phyloP scores from a whole-genome alignment of 257 asterid genomes.

The Solanum megistacrolobum region DNA sequence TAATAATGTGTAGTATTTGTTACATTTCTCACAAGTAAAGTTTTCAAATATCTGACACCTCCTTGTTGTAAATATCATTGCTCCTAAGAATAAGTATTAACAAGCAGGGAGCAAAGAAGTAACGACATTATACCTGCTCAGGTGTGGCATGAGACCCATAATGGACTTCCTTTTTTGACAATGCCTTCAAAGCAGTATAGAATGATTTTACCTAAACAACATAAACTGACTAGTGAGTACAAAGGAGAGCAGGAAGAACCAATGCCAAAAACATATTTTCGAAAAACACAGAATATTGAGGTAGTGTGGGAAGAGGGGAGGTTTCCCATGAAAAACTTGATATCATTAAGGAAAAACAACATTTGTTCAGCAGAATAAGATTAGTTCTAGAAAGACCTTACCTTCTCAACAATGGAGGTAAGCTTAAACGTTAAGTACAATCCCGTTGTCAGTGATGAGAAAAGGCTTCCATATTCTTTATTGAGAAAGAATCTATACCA shows the following conservation, averaged over 20 bases:
- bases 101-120: background rate
- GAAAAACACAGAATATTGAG: background rate
- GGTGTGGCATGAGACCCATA: constrained; percentile 72
- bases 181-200: constrained; percentile 58
- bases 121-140: constrained; percentile 49
- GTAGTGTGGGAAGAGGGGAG: background rate
- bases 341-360: background rate
- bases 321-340: background rate
- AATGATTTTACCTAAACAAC: constrained; percentile 57
- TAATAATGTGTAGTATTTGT: background rate
- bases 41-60: background rate
- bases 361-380: background rate
- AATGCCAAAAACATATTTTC: background rate
- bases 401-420: constrained; percentile 77
- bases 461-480: constrained; percentile 86
- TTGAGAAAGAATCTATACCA: constrained; percentile 92
- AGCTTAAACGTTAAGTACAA: constrained; percentile 85
- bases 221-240: background rate
- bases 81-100: background rate
- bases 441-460: constrained; percentile 79
- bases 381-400: constrained; percentile 17
- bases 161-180: constrained; percentile 59
- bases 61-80: background rate
- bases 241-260: background rate
- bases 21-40: background rate